A percentile compares a stretch with the other conserved stretches of the same genome.
Evolutionary conservation across 208 protist species (phyloP).

Genomic region (Trypanosoma scelopori): DNA sequence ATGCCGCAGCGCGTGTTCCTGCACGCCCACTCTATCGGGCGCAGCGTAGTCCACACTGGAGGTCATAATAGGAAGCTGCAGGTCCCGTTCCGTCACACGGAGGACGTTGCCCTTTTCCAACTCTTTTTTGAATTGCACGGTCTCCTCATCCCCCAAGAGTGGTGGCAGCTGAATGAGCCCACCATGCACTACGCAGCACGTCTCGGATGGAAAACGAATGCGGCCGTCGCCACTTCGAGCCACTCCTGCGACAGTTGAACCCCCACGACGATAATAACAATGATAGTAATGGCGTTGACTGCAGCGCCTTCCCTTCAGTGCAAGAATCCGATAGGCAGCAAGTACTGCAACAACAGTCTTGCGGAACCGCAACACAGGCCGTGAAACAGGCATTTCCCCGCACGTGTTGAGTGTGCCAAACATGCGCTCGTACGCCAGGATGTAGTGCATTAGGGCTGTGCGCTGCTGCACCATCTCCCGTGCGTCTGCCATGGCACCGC

Average conservation of each 20-base stretch:
- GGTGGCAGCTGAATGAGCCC: conserved; percentile 20
- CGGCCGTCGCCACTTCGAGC: not conserved
- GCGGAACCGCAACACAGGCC: conserved; percentile 28
- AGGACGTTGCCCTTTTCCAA: not conserved
- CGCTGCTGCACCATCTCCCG: conserved; percentile 51
- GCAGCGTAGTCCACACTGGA: not conserved
- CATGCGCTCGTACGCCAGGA: conserved; percentile 20
- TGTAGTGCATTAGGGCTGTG: conserved; percentile 33
- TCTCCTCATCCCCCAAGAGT: not conserved
- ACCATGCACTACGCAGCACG: conserved; percentile 21
- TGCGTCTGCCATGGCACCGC: conserved; percentile 37
- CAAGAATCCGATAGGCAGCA: conserved; percentile 29
- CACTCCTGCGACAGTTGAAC: not conserved
- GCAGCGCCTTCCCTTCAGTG: not conserved
- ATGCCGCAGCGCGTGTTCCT: conserved; percentile 2
- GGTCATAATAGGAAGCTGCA: conserved; percentile 11
- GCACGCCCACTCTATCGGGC: not conserved
- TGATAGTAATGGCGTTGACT: not conserved
- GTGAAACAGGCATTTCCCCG: not conserved
- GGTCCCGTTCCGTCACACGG: conserved; percentile 26
- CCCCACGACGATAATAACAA: not conserved
- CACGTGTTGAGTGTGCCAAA: conserved; percentile 15
- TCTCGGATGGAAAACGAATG: conserved; percentile 25
- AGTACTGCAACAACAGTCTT: conserved; percentile 42
- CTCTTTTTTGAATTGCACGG: no score